Evolutionary conservation across 1,139 yeast species (phyloP).

Genomic region (Yamadazyma oceani): DNA sequence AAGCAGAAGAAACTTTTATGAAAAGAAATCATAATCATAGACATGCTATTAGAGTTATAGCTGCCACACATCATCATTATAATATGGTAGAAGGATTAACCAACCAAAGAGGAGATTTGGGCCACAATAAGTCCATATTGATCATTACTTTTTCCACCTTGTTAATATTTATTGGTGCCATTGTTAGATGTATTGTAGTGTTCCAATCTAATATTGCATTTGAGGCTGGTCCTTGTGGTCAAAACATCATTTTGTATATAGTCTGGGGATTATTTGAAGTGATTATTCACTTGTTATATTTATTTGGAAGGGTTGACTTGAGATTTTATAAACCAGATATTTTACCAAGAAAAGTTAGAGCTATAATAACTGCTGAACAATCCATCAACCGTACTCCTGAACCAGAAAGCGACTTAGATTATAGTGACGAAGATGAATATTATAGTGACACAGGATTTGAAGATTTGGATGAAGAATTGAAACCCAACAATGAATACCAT

Average conservation of each 20-base stretch:
- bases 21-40: slow-evolving; percentile 42
- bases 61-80: slow-evolving; percentile 44
- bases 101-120: slow-evolving; percentile 37
- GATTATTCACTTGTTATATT: slow-evolving; percentile 32
- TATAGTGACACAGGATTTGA: slow-evolving; percentile 1
- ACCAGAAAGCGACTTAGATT: slow-evolving; percentile 19
- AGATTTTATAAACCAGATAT: slow-evolving; percentile 46
- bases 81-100: slow-evolving; percentile 42
- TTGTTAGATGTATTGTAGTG: slow-evolving; percentile 30
- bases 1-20: slow-evolving; percentile 43
- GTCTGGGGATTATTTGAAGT: slow-evolving; percentile 41
- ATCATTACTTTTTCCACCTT: slow-evolving; percentile 31
- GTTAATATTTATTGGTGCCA: slow-evolving; percentile 30
- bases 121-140: slow-evolving; percentile 34
- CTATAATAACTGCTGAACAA: slow-evolving; percentile 43
- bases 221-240: slow-evolving; percentile 22
- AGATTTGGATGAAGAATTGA: neutral
- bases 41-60: slow-evolving; percentile 43
- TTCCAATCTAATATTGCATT: slow-evolving; percentile 25
- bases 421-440: slow-evolving; percentile 6
- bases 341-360: slow-evolving; percentile 35
- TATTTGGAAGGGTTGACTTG: slow-evolving; percentile 46
- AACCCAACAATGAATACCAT: neutral
- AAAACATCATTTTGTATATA: slow-evolving; percentile 32
- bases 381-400: slow-evolving; percentile 18